Conservation (phyloP, 2,329 filamentous ascomycete species). For the Seiridium cupressi region DNA sequence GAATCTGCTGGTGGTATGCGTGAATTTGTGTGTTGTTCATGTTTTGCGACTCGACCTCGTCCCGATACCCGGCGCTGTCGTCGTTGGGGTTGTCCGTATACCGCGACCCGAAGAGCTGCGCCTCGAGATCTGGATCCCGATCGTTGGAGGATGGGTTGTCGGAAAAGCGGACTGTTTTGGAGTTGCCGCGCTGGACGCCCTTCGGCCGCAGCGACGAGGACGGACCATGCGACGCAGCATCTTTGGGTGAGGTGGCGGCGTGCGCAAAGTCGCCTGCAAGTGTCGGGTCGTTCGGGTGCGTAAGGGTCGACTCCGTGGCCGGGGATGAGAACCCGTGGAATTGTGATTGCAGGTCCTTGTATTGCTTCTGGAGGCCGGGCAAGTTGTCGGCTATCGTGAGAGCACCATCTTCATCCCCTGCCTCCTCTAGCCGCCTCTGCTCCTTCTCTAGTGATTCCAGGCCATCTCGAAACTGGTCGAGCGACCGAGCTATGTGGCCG, state of each 20-base stretch:
- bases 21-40: slow-evolving; percentile 86
- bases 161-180: slow-evolving; percentile 85
- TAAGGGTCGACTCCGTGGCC: slow-evolving; percentile 48
- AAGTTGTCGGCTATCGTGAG: slow-evolving; percentile 61
- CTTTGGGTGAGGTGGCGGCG: slow-evolving; percentile 46
- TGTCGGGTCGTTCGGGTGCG: slow-evolving; percentile 62
- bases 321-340: slow-evolving; percentile 67
- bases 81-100: slow-evolving; percentile 69
- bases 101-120: slow-evolving; percentile 46
- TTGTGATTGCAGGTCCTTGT: slow-evolving; percentile 73
- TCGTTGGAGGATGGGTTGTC: slow-evolving; percentile 52
- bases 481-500: slow-evolving; percentile 81
- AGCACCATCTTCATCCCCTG: slow-evolving; percentile 56
- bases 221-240: slow-evolving; percentile 29
- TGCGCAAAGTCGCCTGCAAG: slow-evolving; percentile 64
- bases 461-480: slow-evolving; percentile 82
- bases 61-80: slow-evolving; percentile 54
- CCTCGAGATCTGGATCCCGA: slow-evolving; percentile 43
- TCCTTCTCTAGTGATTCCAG: slow-evolving; percentile 68
- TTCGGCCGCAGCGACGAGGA: slow-evolving; percentile 26
- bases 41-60: slow-evolving; percentile 56
- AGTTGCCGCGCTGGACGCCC: slow-evolving; percentile 29
- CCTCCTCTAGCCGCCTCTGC: slow-evolving; percentile 60
- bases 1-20: slow-evolving; percentile 74
- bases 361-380: slow-evolving; percentile 68